These are phyloP conservation scores for Carex scoparia DNA, from an alignment of 176 grass and related monocot species.

Conservation along the genomic window DNA sequence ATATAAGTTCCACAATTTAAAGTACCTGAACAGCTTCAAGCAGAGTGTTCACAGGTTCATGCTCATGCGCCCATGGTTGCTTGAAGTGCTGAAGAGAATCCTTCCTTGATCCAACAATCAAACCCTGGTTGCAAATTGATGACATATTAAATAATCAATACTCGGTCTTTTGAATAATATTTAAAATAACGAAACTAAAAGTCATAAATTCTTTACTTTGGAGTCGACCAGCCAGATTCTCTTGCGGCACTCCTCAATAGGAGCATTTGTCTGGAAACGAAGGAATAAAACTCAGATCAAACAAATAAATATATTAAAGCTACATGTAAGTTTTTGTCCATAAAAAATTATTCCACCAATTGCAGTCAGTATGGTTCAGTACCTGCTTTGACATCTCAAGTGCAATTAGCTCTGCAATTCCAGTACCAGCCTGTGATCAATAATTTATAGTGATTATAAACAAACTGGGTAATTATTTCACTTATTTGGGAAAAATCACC, in stretches of 20 bases:
- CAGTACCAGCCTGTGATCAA: conserved; percentile 84
- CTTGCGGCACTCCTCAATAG: conserved; percentile 84
- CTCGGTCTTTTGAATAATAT: conserved; percentile 6
- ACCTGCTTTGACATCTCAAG: conserved; percentile 96
- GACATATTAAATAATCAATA: conserved; percentile 24
- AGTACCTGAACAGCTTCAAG: conserved; percentile 79
- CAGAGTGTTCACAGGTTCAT: conserved; percentile 63
- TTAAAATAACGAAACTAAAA: background rate
- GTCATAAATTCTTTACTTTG: conserved; percentile 43
- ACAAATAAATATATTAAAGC: background rate
- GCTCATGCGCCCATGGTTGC: conserved; percentile 88
- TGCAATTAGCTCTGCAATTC: conserved; percentile 98
- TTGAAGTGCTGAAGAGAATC: conserved; percentile 83
- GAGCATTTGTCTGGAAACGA: conserved; percentile 65
- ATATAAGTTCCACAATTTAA: conserved; percentile 16
- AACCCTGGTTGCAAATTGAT: conserved; percentile 1
- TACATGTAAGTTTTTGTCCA: background rate
- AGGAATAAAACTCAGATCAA: conserved; percentile 26
- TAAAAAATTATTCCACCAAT: background rate
- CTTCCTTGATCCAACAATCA: conserved; percentile 74
- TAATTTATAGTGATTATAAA: background rate
- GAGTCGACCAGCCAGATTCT: conserved; percentile 97
- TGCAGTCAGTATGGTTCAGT: conserved; percentile 15
- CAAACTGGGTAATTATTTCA: background rate
- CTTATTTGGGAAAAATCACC: too few relatives aligned